A percentile compares a stretch with the other conserved stretches of the same genome.
These are phyloP conservation scores for Immersiporthe knoxdaviesiana DNA, from an alignment of 2,329 filamentous ascomycete genomes.

Conservation along the genomic window DNA sequence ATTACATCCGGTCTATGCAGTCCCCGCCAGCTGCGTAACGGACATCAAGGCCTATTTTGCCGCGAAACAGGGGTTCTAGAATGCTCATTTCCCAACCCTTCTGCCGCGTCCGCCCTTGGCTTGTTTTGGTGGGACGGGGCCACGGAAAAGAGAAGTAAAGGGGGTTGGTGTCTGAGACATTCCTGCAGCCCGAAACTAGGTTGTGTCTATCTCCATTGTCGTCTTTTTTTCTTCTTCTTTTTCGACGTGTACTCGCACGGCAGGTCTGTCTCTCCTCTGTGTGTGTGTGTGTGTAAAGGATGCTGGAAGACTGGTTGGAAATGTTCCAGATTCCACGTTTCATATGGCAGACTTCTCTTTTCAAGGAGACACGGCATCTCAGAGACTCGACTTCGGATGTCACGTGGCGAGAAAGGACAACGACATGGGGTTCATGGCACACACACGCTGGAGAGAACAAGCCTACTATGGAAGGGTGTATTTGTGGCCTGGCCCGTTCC, in stretches of 20 bases:
- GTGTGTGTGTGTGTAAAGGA: conserved; percentile 6
- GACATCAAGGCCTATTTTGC: conserved; percentile 68
- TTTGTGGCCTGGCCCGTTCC: conserved; percentile 1
- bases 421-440: conserved; percentile 18
- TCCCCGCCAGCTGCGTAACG: conserved; percentile 72
- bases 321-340: conserved; percentile 21
- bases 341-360: conserved; percentile 5
- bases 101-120: conserved; percentile 1
- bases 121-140: neutral
- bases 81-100: neutral
- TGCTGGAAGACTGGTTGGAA: conserved; percentile 13
- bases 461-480: neutral
- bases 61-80: conserved; percentile 58
- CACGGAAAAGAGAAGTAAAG: neutral
- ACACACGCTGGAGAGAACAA: neutral
- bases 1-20: conserved; percentile 83
- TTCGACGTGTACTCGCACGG: conserved; percentile 7
- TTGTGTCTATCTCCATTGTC: conserved; percentile 1
- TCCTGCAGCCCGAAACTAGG: neutral
- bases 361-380: conserved; percentile 25
- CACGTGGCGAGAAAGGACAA: conserved; percentile 25
- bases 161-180: conserved; percentile 19
- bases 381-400: conserved; percentile 20
- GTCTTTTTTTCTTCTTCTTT: neutral
- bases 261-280: conserved; percentile 4